Evolutionary conservation across 2,329 filamentous ascomycete genomes (phyloP), one percentile per base, ranked within the genome.

Genomic region (Myriosclerotinia curreyana): DNA sequence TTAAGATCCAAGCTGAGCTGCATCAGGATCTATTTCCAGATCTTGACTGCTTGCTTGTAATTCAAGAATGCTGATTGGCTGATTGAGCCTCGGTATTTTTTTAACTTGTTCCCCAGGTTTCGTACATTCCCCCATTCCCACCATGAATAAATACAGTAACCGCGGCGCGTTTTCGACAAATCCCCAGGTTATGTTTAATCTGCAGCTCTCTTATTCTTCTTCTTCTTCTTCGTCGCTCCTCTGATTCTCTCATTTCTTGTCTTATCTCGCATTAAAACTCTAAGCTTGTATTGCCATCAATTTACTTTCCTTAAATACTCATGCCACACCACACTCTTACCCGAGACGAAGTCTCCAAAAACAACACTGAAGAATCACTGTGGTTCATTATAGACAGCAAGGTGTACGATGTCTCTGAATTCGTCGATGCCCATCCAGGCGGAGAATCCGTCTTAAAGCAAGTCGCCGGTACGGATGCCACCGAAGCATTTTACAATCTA

Each of bases 361-460:
- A 94, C 79, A 91, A 87, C 75, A 85, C 83, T 64, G 86, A 89
- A 56, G 88, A 92, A 69, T 71, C 70, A 31, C 68, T 72, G n/a
- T 93, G 91, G 88, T 89, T 90, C 77, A 88, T 96, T 73, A 86
- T 96, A 76, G 91, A 96, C 80, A 86, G 89, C 77, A 89, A 87
- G 72, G 90, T 96, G 74, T 96, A 96, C 80, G 90, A 96, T 77
- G 83, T 93, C 15, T 88, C 87, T 66, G 91, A 96, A 69, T 96
- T 96, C 76, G 77, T 92, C 70, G 90, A 95, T 74, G 91, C 89
- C 28, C 92, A 96, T 73, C 92, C 92, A 0, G 91, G 92, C 17
- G 70, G 91, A 72, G 86, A 87, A 72, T 86, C 89, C 51, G 91
- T 96, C 31, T 84, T 96, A 46, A 82, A 84, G 62, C 91, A 96